Conservation (phyloP, 2,329 filamentous ascomycete genomes). For the Aspergillus sclerotialis region DNA sequence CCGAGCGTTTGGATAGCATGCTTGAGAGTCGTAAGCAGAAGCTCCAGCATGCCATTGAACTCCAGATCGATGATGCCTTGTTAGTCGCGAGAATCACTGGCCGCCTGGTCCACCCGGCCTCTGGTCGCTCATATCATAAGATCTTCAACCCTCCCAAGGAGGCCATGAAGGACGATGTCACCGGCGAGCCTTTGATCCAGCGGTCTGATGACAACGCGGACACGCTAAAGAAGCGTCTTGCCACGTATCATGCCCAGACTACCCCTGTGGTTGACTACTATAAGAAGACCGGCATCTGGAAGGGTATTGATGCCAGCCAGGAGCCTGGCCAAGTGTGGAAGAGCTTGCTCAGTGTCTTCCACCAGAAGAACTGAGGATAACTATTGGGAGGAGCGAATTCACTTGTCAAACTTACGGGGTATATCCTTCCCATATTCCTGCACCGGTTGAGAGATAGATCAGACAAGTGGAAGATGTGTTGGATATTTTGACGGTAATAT, state of each 20-base stretch:
- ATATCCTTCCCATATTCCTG: no score
- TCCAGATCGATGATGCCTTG: slow-evolving; percentile 91
- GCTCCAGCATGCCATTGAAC: slow-evolving; percentile 90
- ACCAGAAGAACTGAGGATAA: slow-evolving; percentile 47
- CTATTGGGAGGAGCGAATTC: slow-evolving; percentile 1
- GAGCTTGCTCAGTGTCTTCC: slow-evolving; percentile 78
- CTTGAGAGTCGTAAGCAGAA: slow-evolving; percentile 68
- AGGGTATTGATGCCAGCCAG: slow-evolving; percentile 89
- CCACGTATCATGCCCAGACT: slow-evolving; percentile 92
- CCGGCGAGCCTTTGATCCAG: slow-evolving; percentile 93
- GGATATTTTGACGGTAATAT: no score
- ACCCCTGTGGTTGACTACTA: slow-evolving; percentile 91
- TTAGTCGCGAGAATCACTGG: slow-evolving; percentile 95
- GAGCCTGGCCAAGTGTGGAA: slow-evolving; percentile 95
- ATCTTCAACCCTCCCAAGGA: slow-evolving; percentile 97
- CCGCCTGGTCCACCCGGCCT: slow-evolving; percentile 90
- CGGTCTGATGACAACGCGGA: slow-evolving; percentile 95
- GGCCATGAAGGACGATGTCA: slow-evolving; percentile 91
- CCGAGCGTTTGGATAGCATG: slow-evolving; percentile 91
- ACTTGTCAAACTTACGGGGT: neutral
- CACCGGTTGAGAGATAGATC: no score
- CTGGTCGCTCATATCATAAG: slow-evolving; percentile 94
- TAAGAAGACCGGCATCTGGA: slow-evolving; percentile 96
- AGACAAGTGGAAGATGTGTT: no score
- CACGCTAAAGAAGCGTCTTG: slow-evolving; percentile 87